These are phyloP conservation scores for Ustulina deusta DNA, from an alignment of 2,329 filamentous ascomycete genomes.

Conservation along the genomic window DNA sequence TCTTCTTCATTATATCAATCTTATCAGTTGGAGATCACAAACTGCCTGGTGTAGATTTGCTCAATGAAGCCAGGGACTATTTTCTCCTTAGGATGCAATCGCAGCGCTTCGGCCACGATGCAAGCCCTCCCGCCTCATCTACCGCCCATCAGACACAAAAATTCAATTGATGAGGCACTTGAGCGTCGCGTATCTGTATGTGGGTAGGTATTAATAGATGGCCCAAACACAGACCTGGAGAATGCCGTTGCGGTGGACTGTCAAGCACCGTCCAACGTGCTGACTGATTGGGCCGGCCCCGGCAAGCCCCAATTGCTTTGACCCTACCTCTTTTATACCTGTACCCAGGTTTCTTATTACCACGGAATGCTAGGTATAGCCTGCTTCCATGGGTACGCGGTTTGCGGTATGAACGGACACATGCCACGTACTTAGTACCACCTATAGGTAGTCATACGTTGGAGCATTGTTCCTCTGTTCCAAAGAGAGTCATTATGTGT, in stretches of 20 bases:
- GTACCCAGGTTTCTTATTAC: background rate
- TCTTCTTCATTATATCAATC: background rate
- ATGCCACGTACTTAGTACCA: background rate
- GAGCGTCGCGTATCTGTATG: background rate
- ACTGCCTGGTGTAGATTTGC: background rate
- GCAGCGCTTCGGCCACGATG: background rate
- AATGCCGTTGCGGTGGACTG: constrained; percentile 22
- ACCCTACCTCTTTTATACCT: background rate
- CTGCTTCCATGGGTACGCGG: background rate
- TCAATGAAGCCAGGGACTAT: background rate
- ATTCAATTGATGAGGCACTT: background rate
- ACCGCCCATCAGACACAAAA: constrained; percentile 14
- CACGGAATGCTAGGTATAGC: constrained; percentile 4
- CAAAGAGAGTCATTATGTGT: background rate
- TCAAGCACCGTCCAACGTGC: constrained; percentile 17
- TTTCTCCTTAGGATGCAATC: background rate
- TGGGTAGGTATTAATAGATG: constrained; percentile 22
- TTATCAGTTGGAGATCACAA: background rate
- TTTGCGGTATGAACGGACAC: background rate
- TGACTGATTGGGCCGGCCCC: constrained; percentile 25
- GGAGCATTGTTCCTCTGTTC: background rate
- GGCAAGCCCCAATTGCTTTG: background rate
- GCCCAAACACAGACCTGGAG: constrained; percentile 33
- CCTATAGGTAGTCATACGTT: constrained; percentile 7
- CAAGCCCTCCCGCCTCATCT: constrained; percentile 17